Base-by-base conservation (phyloP, 805 yeast species). In the Hanseniaspora valbyensis region DNA sequence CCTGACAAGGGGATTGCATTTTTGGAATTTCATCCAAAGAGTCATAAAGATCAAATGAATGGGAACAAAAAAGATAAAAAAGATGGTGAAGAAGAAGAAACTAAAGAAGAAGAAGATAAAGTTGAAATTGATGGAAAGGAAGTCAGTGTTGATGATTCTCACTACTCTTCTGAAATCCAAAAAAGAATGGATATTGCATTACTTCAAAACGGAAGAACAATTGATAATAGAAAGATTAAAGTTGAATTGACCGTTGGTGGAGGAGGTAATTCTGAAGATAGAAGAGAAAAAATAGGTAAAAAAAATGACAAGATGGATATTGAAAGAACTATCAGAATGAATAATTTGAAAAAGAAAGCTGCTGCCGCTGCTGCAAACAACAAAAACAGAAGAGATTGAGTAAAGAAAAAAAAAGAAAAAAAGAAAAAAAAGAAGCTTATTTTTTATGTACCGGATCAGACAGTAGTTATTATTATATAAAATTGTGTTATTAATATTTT, bases 181-280 rank as follows among this genome's bases (percentile, higher is more conserved):
- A 75, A 78, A 54, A 76, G 81, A 54, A 81, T 92, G 80, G 95
- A 87, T 59, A 72, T 77, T 42, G 96, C 96, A 0, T 71, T 92
- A 58, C 71, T 82, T 55, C 75, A 84, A 71, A 96, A 92, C 65
- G 95, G 86, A 65, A 73, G 90, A 3, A 59, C 69, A 9, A 62
- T 90, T 55, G 73, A 77, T 52, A 73, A 75, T 40, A 74, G 96
- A 57, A 86, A 81, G 63, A 89, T 92, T 60, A 92, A 92, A 61
- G 96, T 92, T 32, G 98, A 92, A 64, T 73, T 92, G 58, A 92
- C 97, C 2, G 98, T 87, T 45, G 98, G 98, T 52, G 98, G 98
- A 38, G 98, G 98, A 43, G 96, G 96, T 52, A 90, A 90, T 63
- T 80, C 94, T 9, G 69, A 74, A 53, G 72, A 69, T 38, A 69